Conservation (phyloP, 2,329 filamentous ascomycete genomes). For the Dactylellina leptospora region DNA sequence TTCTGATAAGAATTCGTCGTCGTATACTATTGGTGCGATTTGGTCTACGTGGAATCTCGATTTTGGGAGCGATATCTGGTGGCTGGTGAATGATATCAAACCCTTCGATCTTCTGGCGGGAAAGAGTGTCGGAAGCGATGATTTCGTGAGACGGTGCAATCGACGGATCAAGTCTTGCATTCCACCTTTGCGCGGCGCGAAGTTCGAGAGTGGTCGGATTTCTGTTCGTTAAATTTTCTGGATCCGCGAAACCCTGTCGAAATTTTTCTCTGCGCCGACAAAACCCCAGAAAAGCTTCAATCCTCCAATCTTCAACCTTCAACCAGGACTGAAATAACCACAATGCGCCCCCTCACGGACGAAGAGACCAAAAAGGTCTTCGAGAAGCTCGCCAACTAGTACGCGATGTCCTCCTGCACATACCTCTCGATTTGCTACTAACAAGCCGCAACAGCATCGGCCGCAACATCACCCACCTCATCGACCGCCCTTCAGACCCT, state of each 20-base stretch:
- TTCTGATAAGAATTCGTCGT: constrained; percentile 21
- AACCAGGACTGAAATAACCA: constrained; percentile 57
- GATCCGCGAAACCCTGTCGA: constrained; percentile 19
- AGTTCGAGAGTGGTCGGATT: no score
- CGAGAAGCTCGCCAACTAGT: constrained; percentile 92
- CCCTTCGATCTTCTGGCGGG: background rate
- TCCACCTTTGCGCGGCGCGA: background rate
- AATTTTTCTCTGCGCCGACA: constrained; percentile 39
- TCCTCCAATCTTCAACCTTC: constrained; percentile 1
- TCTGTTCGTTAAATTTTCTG: constrained; percentile 17
- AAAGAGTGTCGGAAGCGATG: no score
- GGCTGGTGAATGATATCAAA: background rate
- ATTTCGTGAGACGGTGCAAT: constrained; percentile 6
- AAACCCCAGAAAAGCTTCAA: constrained; percentile 34
- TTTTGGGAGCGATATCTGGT: background rate
- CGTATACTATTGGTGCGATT: constrained; percentile 22
- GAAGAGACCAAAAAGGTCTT: constrained; percentile 75
- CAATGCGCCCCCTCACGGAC: constrained; percentile 82
- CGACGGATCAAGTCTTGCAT: background rate
- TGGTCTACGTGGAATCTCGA: background rate
- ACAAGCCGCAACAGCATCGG: constrained; percentile 61
- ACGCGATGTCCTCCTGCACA: constrained; percentile 80
- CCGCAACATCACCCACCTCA: constrained; percentile 71
- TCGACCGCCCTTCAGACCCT: constrained; percentile 75
- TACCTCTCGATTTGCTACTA: constrained; percentile 61